Evolutionary conservation across 1,284 basidiomycete genomes (phyloP), one percentile per base, ranked within the genome.

Genomic region (Golubevia sp.): DNA sequence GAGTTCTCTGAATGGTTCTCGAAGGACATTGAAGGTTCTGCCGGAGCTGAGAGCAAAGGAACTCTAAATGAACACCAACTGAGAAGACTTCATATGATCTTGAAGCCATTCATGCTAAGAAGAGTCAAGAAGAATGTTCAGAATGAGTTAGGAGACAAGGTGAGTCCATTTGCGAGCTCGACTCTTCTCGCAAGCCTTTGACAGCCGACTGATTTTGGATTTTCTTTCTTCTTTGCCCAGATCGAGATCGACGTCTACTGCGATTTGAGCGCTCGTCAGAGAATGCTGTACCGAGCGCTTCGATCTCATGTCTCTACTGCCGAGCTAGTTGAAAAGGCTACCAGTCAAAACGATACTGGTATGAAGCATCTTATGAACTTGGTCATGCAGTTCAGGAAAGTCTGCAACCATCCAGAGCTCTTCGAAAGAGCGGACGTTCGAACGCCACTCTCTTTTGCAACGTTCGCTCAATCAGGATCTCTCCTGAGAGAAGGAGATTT

Each of bases 1-100:
- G 81, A 83, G 66, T 83, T 83, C 66, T 76, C 73, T 65, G 81
- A 83, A 61, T 83, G 81, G 81, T 83, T 83, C 75, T 80, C 77
- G 49, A 82, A 82, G 66, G 81, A 83, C 67, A 83, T 83, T 52
- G 81, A 83, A 66, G 75, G 71, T 58, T 76, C 80, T 53, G 38
- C 38, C 18, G 38, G 38, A 44, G 79, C 81, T 50, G 81, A 83
- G 66, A 81, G 80, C 71, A 80, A 81, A 59, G 79, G 81, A 50
- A 81, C 81, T 27, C 73, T 83, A 49, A 83, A 83, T 63, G 81
- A 83, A 61, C 79, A 82, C 60, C 81, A 83, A 70, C 74, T 83
- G 11, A 76, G 79, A 24, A 72, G 81, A 53, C 72, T 83, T 51
- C 81, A 83, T 68, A 83, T 83, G 81, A 83, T 83, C 55, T 68